Conservation (phyloP, 139 green algal species). For the Eudorina sp. region DNA sequence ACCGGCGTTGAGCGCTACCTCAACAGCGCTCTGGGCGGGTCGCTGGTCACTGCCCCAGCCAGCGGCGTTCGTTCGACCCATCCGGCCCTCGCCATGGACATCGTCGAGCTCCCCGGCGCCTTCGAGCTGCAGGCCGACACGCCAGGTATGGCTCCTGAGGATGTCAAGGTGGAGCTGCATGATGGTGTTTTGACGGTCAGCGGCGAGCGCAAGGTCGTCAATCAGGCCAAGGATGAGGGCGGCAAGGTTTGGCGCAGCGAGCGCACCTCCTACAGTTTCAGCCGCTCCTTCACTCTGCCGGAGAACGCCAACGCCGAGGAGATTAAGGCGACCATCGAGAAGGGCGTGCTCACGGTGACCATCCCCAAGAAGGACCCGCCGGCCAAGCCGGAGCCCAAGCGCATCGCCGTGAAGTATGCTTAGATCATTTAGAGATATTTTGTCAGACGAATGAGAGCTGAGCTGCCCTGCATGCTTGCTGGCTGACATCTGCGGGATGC, state of each 20-base stretch:
- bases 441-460: too few relatives aligned
- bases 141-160: constrained; percentile 29
- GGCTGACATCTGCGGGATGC: too few relatives aligned
- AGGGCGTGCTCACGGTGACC: constrained; percentile 56
- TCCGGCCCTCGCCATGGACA: neutral
- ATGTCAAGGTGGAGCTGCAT: constrained; percentile 37
- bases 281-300: constrained; percentile 56
- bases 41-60: neutral
- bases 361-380: constrained; percentile 53
- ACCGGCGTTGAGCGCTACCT: constrained; percentile 32
- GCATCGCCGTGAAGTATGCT: constrained; percentile 46
- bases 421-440: neutral
- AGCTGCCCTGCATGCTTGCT: too few relatives aligned
- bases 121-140: constrained; percentile 39
- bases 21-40: neutral
- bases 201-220: constrained; percentile 43
- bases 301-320: constrained; percentile 53
- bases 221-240: constrained; percentile 43
- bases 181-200: constrained; percentile 7
- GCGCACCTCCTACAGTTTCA: constrained; percentile 49
- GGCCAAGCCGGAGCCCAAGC: constrained; percentile 57
- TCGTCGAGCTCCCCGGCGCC: neutral
- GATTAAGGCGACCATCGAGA: constrained; percentile 56
- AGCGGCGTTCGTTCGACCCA: neutral
- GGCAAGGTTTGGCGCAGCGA: constrained; percentile 55